Evolutionary conservation across 2,329 filamentous ascomycete species (phyloP).

Genomic region (Aplosporella prunicola): DNA sequence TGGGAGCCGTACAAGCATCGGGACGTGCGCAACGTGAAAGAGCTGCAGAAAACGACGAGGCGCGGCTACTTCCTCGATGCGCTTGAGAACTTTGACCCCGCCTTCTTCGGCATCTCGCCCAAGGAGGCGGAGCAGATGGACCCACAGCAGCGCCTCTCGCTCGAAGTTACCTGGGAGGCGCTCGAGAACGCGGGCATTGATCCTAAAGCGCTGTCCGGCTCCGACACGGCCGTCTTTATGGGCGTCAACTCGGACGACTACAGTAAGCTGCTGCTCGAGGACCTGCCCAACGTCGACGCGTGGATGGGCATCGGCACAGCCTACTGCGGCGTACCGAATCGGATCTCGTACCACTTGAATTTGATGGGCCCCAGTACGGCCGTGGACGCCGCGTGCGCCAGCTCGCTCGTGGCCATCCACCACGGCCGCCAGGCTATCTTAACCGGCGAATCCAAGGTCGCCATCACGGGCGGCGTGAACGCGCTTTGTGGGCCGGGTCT

Average conservation of each 20-base stretch:
- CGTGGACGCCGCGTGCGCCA: constrained; percentile 30
- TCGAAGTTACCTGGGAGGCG: constrained; percentile 15
- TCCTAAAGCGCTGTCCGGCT: constrained; percentile 14
- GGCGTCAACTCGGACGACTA: constrained; percentile 28
- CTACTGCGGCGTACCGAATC: constrained; percentile 27
- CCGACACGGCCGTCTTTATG: constrained; percentile 19
- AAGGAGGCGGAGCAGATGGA: constrained; percentile 16
- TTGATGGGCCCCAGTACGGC: constrained; percentile 33
- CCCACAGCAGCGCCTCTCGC: constrained; percentile 13
- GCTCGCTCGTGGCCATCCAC: constrained; percentile 24
- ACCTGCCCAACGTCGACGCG: constrained; percentile 28
- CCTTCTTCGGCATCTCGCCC: constrained; percentile 15
- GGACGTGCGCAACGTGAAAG: constrained; percentile 18
- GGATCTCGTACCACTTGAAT: constrained; percentile 26
- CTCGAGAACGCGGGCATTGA: constrained; percentile 14
- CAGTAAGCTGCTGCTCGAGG: constrained; percentile 26
- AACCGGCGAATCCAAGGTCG: constrained; percentile 21
- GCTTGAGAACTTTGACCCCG: constrained; percentile 20
- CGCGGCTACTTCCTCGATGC: constrained; percentile 24
- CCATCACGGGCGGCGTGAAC: constrained; percentile 27
- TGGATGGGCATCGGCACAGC: constrained; percentile 35
- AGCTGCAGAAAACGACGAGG: constrained; percentile 17
- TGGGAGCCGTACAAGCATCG: constrained; percentile 24
- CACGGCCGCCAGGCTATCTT: constrained; percentile 23
- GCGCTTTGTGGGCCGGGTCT: constrained; percentile 24